phyloP scores from a whole-genome alignment of 768 basidiomycete genomes.

The Hortiboletus flavorubellus region DNA sequence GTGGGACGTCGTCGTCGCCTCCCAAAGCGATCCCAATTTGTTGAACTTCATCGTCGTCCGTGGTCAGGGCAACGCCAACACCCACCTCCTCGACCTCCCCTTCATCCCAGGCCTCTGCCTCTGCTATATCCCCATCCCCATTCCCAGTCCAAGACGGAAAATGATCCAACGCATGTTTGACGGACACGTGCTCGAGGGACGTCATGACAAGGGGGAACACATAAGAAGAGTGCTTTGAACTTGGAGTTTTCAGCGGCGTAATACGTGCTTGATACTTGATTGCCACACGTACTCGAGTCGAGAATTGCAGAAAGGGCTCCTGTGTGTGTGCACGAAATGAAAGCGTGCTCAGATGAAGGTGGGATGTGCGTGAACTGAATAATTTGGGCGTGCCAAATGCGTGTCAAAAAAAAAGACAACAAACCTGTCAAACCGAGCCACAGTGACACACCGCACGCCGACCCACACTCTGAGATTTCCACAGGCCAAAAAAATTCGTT shows the following conservation, averaged over 20 bases:
- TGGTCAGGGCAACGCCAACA: constrained; percentile 15
- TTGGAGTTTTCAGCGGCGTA: background rate
- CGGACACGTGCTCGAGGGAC: constrained; percentile 22
- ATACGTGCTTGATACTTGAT: background rate
- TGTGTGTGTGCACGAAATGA: background rate
- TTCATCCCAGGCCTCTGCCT: background rate
- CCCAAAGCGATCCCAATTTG: background rate
- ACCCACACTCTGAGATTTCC: background rate
- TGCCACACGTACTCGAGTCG: background rate
- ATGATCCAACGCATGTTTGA: constrained; percentile 13
- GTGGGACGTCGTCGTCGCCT: background rate
- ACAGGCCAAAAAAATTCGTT: background rate
- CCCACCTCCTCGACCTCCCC: constrained; percentile 2
- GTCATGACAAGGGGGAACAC: constrained; percentile 24
- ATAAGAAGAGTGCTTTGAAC: constrained; percentile 10
- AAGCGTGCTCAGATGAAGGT: background rate
- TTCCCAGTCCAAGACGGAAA: constrained; percentile 1
- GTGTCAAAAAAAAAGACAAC: background rate
- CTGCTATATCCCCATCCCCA: background rate
- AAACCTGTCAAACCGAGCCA: background rate
- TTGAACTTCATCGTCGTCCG: constrained; percentile 8
- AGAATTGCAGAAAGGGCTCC: background rate
- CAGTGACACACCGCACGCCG: background rate
- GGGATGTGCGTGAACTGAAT: background rate
- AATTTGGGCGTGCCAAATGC: background rate